These are phyloP conservation scores for Trebouxia gelatinosa DNA, from an alignment of 163 green algal genomes.

Conservation along the genomic window DNA sequence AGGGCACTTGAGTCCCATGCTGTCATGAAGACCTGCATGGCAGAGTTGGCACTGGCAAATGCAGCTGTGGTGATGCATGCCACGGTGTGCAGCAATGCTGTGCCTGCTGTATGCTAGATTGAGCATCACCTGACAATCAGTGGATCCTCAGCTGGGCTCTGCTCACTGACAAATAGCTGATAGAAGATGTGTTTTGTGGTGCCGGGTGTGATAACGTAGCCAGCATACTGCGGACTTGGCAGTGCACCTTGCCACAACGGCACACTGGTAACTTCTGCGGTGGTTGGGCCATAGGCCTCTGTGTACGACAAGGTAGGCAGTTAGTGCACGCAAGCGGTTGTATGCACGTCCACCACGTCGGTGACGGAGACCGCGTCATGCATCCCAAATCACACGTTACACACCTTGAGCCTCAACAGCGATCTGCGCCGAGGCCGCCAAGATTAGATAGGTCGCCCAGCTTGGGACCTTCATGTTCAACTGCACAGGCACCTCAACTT, in stretches of 20 bases:
- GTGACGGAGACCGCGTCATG: too few relatives aligned
- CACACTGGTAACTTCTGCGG: not conserved
- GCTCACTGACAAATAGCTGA: constrained; percentile 3
- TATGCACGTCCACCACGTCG: not conserved
- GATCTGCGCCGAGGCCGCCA: too few relatives aligned
- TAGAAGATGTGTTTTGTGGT: constrained; percentile 16
- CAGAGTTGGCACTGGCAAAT: too few relatives aligned
- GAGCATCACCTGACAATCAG: constrained; percentile 25
- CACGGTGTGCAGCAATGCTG: not conserved
- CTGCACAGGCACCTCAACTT: too few relatives aligned
- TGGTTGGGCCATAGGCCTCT: not conserved
- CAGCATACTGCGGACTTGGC: constrained; percentile 3
- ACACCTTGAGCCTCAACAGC: too few relatives aligned
- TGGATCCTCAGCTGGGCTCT: constrained; percentile 1
- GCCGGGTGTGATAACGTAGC: not conserved
- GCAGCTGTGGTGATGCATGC: constrained; percentile 3
- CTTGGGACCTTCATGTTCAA: too few relatives aligned
- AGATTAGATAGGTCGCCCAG: too few relatives aligned
- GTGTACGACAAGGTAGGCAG: too few relatives aligned
- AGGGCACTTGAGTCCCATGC: too few relatives aligned
- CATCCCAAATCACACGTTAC: too few relatives aligned
- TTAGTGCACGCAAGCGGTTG: not conserved
- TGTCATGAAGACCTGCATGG: too few relatives aligned
- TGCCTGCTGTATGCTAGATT: too few relatives aligned
- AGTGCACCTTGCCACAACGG: not conserved